phyloP scores from a whole-genome alignment of 2,329 filamentous ascomycete genomes.

The Penicillium italicum region DNA sequence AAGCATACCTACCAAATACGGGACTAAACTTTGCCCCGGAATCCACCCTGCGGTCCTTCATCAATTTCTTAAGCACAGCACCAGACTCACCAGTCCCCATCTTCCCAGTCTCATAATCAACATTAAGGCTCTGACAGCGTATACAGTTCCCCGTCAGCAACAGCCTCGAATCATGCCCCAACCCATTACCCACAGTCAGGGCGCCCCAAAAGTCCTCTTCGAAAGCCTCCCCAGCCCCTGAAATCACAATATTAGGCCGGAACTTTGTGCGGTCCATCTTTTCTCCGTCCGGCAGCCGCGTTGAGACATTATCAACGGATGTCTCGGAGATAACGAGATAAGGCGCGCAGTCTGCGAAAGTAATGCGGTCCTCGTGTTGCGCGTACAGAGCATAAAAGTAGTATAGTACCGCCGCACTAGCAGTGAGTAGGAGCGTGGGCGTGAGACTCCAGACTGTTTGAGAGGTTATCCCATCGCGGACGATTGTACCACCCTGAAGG shows the following conservation, averaged over 20 bases:
- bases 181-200: conserved; percentile 42
- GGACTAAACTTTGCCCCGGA: conserved; percentile 64
- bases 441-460: neutral
- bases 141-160: conserved; percentile 66
- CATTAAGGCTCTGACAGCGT: conserved; percentile 66
- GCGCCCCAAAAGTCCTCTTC: conserved; percentile 73
- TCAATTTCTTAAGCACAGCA: conserved; percentile 65
- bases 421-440: neutral
- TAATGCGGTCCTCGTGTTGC: conserved; percentile 24
- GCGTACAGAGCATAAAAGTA: neutral
- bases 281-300: conserved; percentile 49
- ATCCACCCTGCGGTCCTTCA: conserved; percentile 68
- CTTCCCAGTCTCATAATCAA: conserved; percentile 65
- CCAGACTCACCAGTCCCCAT: conserved; percentile 55
- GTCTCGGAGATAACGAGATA: conserved; percentile 68
- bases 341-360: conserved; percentile 45
- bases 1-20: conserved; percentile 70
- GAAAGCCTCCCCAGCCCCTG: conserved; percentile 55
- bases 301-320: conserved; percentile 65
- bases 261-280: conserved; percentile 65
- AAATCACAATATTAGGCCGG: conserved; percentile 68
- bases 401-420: conserved; percentile 5
- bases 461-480: neutral
- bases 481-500: neutral
- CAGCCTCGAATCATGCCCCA: conserved; percentile 34